Conservation (phyloP, 805 yeast genomes). For the Starmera quercuum region DNA sequence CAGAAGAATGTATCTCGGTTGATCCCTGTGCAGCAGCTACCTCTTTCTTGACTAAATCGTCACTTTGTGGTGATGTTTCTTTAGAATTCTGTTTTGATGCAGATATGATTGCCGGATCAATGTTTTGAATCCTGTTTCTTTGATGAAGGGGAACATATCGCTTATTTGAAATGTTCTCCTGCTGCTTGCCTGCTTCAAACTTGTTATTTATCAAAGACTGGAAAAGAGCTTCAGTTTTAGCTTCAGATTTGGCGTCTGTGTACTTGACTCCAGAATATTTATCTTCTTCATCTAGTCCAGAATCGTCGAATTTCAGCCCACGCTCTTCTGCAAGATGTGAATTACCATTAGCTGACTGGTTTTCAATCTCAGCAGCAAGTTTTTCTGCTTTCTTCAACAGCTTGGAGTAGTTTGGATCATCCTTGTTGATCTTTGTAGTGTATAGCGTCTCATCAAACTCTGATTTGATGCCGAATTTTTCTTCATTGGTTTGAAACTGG, state of each 20-base stretch:
- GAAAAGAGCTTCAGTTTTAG: slow-evolving; percentile 16
- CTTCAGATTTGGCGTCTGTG: slow-evolving; percentile 20
- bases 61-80: neutral
- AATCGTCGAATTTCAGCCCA: slow-evolving; percentile 67
- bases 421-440: slow-evolving; percentile 68
- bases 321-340: slow-evolving; percentile 89
- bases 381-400: slow-evolving; percentile 64
- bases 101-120: slow-evolving; percentile 62
- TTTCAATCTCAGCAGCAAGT: slow-evolving; percentile 79
- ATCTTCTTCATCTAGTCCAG: slow-evolving; percentile 92
- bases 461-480: slow-evolving; percentile 81
- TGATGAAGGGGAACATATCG: slow-evolving; percentile 52
- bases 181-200: slow-evolving; percentile 33
- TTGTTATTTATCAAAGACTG: slow-evolving; percentile 24
- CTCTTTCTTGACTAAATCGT: neutral
- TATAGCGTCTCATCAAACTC: slow-evolving; percentile 78
- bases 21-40: slow-evolving; percentile 2
- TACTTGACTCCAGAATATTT: slow-evolving; percentile 89
- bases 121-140: slow-evolving; percentile 33
- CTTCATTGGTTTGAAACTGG: slow-evolving; percentile 88
- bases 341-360: slow-evolving; percentile 55
- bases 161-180: slow-evolving; percentile 22
- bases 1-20: slow-evolving; percentile 4
- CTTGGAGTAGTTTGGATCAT: slow-evolving; percentile 65
- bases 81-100: slow-evolving; percentile 25